Evolutionary conservation across 2,329 filamentous ascomycete genomes (phyloP).

Genomic region (Aspergillus caelatus): DNA sequence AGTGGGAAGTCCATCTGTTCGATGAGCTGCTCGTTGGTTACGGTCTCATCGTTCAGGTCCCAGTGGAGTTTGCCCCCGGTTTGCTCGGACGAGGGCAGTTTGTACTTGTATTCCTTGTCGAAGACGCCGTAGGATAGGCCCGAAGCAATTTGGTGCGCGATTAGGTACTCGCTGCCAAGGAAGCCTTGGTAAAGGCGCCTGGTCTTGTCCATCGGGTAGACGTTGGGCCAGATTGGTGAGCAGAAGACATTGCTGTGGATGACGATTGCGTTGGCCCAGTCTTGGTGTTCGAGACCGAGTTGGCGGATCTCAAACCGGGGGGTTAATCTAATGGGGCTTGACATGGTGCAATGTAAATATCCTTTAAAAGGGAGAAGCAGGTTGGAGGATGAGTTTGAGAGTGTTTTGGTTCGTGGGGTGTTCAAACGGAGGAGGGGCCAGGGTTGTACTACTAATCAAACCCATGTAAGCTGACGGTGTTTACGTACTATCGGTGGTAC

Average conservation of each 20-base stretch:
- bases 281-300: slow-evolving; percentile 7
- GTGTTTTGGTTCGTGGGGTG: not conserved
- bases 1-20: slow-evolving; percentile 14
- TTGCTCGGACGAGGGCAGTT: slow-evolving; percentile 1
- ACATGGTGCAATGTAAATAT: not conserved
- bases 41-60: not conserved
- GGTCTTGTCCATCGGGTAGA: slow-evolving; percentile 6
- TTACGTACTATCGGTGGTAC: no score
- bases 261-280: slow-evolving; percentile 14
- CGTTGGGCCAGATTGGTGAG: slow-evolving; percentile 7
- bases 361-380: not conserved
- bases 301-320: slow-evolving; percentile 12
- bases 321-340: not conserved
- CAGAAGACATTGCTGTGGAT: slow-evolving; percentile 11
- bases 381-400: no score
- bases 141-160: slow-evolving; percentile 8
- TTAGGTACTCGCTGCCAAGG: not conserved
- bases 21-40: not conserved
- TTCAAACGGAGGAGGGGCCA: not conserved
- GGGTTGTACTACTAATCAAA: not conserved
- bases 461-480: no score
- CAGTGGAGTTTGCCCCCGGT: slow-evolving; percentile 6
- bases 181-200: slow-evolving; percentile 3
- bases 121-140: slow-evolving; percentile 13
- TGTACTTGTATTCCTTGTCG: slow-evolving; percentile 13